phyloP scores from a whole-genome alignment of 148 eudicot genomes.

The Nepenthes mirabilis region DNA sequence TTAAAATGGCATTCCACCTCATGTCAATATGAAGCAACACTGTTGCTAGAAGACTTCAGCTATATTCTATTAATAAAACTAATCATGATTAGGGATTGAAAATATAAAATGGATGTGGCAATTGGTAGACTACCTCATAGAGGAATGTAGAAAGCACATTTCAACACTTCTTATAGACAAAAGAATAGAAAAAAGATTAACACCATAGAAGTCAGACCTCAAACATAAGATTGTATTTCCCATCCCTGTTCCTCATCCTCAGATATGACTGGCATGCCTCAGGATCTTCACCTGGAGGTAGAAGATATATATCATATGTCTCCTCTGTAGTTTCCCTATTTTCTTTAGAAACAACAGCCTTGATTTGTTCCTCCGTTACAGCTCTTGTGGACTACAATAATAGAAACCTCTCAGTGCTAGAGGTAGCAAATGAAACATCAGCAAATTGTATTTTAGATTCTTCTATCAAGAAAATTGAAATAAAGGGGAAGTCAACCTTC shows the following conservation, averaged over 20 bases:
- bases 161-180: no score
- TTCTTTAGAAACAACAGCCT: slow-evolving; percentile 54
- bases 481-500: slow-evolving; percentile 37
- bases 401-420: slow-evolving; percentile 29
- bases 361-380: slow-evolving; percentile 61
- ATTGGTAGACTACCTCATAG: no score
- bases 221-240: slow-evolving; percentile 94
- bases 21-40: no score
- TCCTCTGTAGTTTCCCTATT: slow-evolving; percentile 64
- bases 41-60: no score
- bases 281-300: slow-evolving; percentile 97
- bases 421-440: slow-evolving; percentile 16
- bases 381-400: slow-evolving; percentile 63
- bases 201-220: slow-evolving; percentile 35
- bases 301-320: slow-evolving; percentile 90
- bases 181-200: no score
- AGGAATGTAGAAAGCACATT: no score
- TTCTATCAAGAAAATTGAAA: neutral
- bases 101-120: no score
- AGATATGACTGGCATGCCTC: slow-evolving; percentile 95
- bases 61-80: no score
- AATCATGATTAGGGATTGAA: no score
- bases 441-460: slow-evolving; percentile 4
- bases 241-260: slow-evolving; percentile 97
- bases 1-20: no score